Evolutionary conservation across 2,329 filamentous ascomycete genomes (phyloP).

Genomic region (Arthrocladium fulminans): DNA sequence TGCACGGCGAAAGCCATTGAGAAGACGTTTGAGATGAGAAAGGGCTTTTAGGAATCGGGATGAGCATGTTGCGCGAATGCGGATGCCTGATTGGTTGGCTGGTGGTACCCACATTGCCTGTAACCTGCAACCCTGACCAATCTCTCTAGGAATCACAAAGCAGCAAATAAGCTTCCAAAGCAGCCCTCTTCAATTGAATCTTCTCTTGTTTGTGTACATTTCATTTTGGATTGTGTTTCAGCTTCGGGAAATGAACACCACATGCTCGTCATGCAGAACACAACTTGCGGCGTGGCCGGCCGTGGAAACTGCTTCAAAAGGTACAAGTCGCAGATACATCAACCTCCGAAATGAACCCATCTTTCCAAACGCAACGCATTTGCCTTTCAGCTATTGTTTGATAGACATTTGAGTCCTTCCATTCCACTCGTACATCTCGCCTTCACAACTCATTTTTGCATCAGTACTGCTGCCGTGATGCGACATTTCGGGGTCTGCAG

Average conservation of each 20-base stretch:
- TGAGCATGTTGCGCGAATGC: background rate
- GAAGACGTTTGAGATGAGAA: background rate
- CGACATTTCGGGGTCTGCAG: background rate
- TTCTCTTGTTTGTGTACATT: background rate
- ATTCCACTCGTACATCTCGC: too few species aligned
- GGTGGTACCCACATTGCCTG: background rate
- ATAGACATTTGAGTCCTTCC: too few species aligned
- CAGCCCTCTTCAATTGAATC: background rate
- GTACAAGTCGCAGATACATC: too few species aligned
- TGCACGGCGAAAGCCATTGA: conserved; percentile 27
- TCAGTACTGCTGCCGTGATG: too few species aligned
- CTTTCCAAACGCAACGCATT: too few species aligned
- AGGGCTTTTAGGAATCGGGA: background rate
- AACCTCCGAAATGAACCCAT: too few species aligned
- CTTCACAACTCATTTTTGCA: background rate
- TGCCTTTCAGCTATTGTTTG: too few species aligned
- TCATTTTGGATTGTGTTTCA: background rate
- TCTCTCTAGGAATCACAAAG: background rate
- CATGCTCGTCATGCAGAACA: background rate
- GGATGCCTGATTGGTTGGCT: background rate
- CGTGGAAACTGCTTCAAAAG: too few species aligned
- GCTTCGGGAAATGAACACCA: background rate
- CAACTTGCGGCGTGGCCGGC: background rate
- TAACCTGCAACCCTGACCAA: background rate
- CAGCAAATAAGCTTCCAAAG: background rate